These are phyloP conservation scores for Claviceps sp. DNA, from an alignment of 2,329 filamentous ascomycete genomes.

Conservation along the genomic window DNA sequence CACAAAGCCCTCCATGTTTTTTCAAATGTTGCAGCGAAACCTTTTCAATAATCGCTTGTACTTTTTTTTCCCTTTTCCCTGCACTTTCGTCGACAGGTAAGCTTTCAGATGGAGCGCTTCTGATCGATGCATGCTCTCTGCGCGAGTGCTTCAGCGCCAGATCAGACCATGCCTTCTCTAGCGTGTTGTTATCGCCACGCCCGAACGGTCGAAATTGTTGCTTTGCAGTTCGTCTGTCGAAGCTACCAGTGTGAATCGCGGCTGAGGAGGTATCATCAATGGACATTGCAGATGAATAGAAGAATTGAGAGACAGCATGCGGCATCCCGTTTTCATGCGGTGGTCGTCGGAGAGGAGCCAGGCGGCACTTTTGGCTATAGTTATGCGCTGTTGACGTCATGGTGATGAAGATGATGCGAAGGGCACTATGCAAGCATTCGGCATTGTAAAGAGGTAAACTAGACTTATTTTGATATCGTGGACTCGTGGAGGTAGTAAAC, in stretches of 20 bases:
- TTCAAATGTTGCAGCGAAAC: slow-evolving; percentile 1
- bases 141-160: slow-evolving; percentile 38
- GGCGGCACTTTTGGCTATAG: slow-evolving; percentile 45
- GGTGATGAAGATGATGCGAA: background rate
- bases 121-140: slow-evolving; percentile 29
- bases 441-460: no score
- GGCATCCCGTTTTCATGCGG: slow-evolving; percentile 37
- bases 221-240: slow-evolving; percentile 39
- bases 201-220: slow-evolving; percentile 66
- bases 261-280: slow-evolving; percentile 82
- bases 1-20: background rate
- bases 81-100: background rate
- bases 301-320: slow-evolving; percentile 59
- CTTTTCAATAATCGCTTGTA: slow-evolving; percentile 10
- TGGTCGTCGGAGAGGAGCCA: slow-evolving; percentile 31
- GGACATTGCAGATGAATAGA: slow-evolving; percentile 69
- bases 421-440: background rate
- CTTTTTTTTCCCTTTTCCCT: slow-evolving; percentile 7
- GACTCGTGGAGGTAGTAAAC: no score
- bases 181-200: slow-evolving; percentile 60
- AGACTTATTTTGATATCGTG: no score
- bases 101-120: background rate
- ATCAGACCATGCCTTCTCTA: slow-evolving; percentile 65
- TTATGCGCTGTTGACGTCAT: slow-evolving; percentile 31
- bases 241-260: slow-evolving; percentile 33